These are phyloP conservation scores for Pseudocercospora eumusae DNA, from an alignment of 2,329 filamentous ascomycete genomes.

Conservation along the genomic window DNA sequence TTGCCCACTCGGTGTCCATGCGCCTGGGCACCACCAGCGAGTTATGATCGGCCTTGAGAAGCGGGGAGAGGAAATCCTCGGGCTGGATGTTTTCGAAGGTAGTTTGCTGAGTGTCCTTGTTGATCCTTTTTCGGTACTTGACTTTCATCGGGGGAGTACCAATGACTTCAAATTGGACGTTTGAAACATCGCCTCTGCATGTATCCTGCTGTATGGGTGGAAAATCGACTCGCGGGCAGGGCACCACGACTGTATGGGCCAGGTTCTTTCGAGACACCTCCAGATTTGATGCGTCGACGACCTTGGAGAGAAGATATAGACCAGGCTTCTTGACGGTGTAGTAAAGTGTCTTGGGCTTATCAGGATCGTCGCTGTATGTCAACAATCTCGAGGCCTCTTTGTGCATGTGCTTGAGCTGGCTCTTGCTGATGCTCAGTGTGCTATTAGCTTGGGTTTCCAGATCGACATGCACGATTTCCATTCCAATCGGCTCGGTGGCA, in stretches of 20 bases:
- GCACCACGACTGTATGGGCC: conserved; percentile 82
- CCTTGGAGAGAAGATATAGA: conserved; percentile 79
- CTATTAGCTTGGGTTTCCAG: conserved; percentile 79
- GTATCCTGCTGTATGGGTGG: conserved; percentile 65
- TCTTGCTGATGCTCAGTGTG: conserved; percentile 70
- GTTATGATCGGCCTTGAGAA: conserved; percentile 58
- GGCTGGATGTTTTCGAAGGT: conserved; percentile 93
- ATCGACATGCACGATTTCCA: conserved; percentile 86
- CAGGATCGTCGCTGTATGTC: conserved; percentile 48
- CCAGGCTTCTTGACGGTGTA: conserved; percentile 82
- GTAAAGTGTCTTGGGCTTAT: conserved; percentile 55
- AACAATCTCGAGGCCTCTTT: conserved; percentile 65
- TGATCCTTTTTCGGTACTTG: conserved; percentile 85
- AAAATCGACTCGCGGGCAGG: conserved; percentile 78
- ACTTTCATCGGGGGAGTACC: conserved; percentile 91
- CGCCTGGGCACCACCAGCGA: conserved; percentile 59
- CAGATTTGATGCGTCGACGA: conserved; percentile 90
- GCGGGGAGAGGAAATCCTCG: conserved; percentile 77
- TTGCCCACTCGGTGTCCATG: conserved; percentile 78
- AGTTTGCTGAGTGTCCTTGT: conserved; percentile 77
- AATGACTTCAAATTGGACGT: conserved; percentile 77
- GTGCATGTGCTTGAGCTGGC: conserved; percentile 73
- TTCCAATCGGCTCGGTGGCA: conserved; percentile 81
- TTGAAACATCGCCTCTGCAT: conserved; percentile 84
- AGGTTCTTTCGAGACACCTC: conserved; percentile 61